Evolutionary conservation across 2,329 filamentous ascomycete genomes (phyloP), one percentile per base, ranked within the genome.

Genomic region (Penicillium sp.): DNA sequence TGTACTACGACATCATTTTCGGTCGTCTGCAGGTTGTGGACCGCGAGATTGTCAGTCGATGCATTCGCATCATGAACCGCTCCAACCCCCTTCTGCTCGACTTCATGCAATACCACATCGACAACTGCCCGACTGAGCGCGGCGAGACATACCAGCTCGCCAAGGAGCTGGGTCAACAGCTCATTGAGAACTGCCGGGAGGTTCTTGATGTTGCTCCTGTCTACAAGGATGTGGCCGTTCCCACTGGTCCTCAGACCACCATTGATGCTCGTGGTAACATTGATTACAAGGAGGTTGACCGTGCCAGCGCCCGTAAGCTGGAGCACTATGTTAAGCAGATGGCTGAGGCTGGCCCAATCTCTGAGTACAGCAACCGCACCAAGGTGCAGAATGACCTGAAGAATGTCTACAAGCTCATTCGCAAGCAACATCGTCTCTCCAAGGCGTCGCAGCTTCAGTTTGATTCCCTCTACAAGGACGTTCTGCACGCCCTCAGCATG

Each of bases 31-130:
- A 94, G 79, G 90, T 88, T 48, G 89, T 99, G 40, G 94, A 99
- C 69, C 90, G 94, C 61, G 94, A 99, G 75, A 99, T 97, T 67
- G 94, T 99, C 72, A 97, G 92, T 77, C 92, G 92, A 74, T 99
- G 94, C 78, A 97, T 99, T 70, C 89, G 91, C 64, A 94, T 99
- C 77, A 99, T 99, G 94, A 99, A 97, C 81, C 89, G 94, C 60
- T 96, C 94, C 31, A 99, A 97, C 73, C 94, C 94, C 2, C 89
- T 90, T 33, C 85, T 99, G 1, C 84, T 99, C 55, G 93, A 99
- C 66, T 99, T 97, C 77, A 99, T 99, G 94, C 94, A 99, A 73
- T 97, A 99, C 69, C 94, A 99, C 79, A 99, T 99, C 69, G 94
- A 99, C 69, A 94, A 97, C 80, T 97, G 93, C 79, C 94, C 94